phyloP scores from a whole-genome alignment of 2,329 filamentous ascomycete species.

The Dactylonectria estremocensis region DNA sequence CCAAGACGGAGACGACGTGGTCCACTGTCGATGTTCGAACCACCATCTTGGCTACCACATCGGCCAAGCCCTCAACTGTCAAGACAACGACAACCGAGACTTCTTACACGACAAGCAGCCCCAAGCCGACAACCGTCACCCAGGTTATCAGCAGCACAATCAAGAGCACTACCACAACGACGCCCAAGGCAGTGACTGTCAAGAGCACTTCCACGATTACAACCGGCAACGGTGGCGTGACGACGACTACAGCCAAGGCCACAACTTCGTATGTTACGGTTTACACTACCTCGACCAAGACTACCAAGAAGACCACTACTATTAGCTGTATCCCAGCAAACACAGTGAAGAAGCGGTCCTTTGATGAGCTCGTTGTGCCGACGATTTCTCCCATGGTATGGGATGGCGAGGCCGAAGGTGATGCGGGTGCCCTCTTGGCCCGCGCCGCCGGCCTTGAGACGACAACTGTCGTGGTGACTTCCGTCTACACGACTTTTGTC shows the following conservation, averaged over 20 bases:
- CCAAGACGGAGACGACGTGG: constrained; percentile 43
- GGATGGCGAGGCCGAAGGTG: not conserved
- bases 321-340: constrained; percentile 38
- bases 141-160: constrained; percentile 32
- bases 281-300: constrained; percentile 42
- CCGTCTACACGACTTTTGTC: constrained; percentile 10
- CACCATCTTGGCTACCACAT: constrained; percentile 32
- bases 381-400: not conserved
- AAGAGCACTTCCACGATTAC: constrained; percentile 41
- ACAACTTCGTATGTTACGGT: constrained; percentile 41
- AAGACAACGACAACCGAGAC: constrained; percentile 36
- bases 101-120: constrained; percentile 38
- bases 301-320: constrained; percentile 38
- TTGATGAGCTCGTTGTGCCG: not conserved
- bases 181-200: constrained; percentile 39
- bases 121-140: constrained; percentile 42
- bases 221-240: constrained; percentile 36
- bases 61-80: constrained; percentile 23
- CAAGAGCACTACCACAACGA: constrained; percentile 36
- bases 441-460: constrained; percentile 18
- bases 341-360: constrained; percentile 33
- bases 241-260: constrained; percentile 41
- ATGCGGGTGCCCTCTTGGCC: constrained; percentile 1
- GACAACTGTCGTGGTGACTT: constrained; percentile 14
- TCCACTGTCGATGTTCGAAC: constrained; percentile 28